Percentiles rank a stretch among this genome's conserved stretches.
phyloP scores from a whole-genome alignment of 2,329 filamentous ascomycete genomes.

The Ophiosphaerella herpotricha region DNA sequence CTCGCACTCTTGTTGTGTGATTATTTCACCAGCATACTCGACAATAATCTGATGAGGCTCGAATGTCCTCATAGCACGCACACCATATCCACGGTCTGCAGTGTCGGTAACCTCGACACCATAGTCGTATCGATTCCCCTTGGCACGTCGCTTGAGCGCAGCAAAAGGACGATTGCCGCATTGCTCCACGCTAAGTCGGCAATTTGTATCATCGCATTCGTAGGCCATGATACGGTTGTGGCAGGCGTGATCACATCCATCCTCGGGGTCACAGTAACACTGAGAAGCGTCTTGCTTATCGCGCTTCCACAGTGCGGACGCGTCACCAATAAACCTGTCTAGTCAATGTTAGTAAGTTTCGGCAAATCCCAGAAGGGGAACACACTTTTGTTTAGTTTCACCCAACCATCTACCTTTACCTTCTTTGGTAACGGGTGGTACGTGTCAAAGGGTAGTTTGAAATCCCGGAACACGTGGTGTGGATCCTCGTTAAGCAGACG shows the following conservation, averaged over 20 bases:
- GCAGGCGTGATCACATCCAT: constrained; percentile 86
- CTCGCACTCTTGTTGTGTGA: constrained; percentile 92
- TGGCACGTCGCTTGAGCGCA: constrained; percentile 69
- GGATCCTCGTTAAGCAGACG: constrained; percentile 67
- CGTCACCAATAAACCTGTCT: constrained; percentile 92
- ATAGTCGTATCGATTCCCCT: constrained; percentile 82
- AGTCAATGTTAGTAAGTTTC: constrained; percentile 10
- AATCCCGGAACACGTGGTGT: constrained; percentile 63
- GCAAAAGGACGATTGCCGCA: constrained; percentile 91
- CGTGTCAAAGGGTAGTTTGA: constrained; percentile 86
- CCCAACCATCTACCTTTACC: constrained; percentile 91
- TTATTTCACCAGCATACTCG: constrained; percentile 97
- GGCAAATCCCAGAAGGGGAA: constrained; percentile 8
- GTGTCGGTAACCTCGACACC: constrained; percentile 97
- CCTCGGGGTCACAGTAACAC: constrained; percentile 60
- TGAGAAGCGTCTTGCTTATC: constrained; percentile 74
- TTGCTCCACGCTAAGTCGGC: constrained; percentile 71
- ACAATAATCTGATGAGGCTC: constrained; percentile 92
- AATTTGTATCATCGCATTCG: constrained; percentile 91
- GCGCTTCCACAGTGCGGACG: constrained; percentile 79
- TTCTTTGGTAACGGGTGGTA: constrained; percentile 86
- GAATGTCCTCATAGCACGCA: constrained; percentile 88
- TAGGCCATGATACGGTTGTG: constrained; percentile 97
- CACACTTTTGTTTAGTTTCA: constrained; percentile 88
- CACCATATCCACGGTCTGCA: constrained; percentile 82